phyloP scores from a whole-genome alignment of 2,329 filamentous ascomycete species.

The Botrytis fragariae region DNA sequence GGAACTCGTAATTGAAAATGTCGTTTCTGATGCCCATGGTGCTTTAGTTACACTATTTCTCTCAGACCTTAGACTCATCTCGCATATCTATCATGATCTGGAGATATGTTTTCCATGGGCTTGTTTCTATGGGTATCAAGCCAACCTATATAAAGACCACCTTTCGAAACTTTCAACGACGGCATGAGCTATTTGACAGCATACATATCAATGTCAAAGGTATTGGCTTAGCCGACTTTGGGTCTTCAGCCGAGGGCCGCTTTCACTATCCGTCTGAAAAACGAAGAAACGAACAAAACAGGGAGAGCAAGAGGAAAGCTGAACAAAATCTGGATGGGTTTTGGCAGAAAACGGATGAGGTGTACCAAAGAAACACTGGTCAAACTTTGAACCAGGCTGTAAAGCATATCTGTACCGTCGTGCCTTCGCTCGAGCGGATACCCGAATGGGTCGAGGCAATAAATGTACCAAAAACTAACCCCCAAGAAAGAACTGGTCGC shows the following conservation, averaged over 20 bases:
- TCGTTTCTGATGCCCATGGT: too few species aligned
- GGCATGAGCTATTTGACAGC: too few species aligned
- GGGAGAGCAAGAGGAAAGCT: constrained; percentile 45
- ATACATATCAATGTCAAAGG: too few species aligned
- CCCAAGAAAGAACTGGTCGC: not conserved
- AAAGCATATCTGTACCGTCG: not conserved
- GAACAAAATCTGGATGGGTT: constrained; percentile 46
- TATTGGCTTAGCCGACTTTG: constrained; percentile 17
- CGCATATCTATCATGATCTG: too few species aligned
- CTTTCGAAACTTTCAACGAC: too few species aligned
- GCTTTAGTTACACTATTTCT: too few species aligned
- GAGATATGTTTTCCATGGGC: too few species aligned
- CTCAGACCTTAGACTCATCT: too few species aligned
- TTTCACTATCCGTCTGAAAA: constrained; percentile 48
- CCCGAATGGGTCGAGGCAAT: not conserved
- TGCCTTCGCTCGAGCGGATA: not conserved
- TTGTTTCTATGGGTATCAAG: too few species aligned
- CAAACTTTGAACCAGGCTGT: constrained; percentile 24
- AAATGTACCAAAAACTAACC: not conserved
- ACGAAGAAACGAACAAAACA: constrained; percentile 46
- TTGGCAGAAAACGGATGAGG: constrained; percentile 43
- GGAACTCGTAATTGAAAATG: too few species aligned
- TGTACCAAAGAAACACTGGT: constrained; percentile 22
- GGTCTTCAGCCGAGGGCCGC: constrained; percentile 20
- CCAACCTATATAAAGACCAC: too few species aligned